phyloP scores from a whole-genome alignment of 306 rosid species.

The Acacia confusa region DNA sequence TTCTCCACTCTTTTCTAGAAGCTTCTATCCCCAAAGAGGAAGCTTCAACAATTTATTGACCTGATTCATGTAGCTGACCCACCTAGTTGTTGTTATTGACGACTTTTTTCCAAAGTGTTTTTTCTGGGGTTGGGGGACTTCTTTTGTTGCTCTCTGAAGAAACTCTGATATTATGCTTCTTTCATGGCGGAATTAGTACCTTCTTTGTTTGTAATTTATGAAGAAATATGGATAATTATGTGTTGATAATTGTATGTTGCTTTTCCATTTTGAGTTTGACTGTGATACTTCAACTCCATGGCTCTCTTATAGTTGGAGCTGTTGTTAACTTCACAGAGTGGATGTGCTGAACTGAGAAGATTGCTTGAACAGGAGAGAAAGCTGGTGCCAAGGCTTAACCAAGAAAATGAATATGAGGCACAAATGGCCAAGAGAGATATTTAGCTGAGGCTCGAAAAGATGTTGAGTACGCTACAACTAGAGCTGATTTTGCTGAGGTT shows the following conservation, averaged over 20 bases:
- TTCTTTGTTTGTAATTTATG: not conserved
- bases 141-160: not conserved
- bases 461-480: not conserved
- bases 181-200: not conserved
- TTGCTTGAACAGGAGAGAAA: not conserved
- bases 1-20: not conserved
- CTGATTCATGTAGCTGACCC: not conserved
- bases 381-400: not conserved
- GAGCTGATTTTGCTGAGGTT: conserved; percentile 1
- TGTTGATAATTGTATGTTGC: not conserved
- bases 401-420: not conserved
- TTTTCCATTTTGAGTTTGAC: not conserved
- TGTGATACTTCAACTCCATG: not conserved
- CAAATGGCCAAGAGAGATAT: not conserved
- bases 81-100: too few relatives aligned
- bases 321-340: not conserved
- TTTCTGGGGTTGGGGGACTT: too few relatives aligned
- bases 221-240: not conserved
- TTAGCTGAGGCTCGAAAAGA: not conserved
- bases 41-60: not conserved
- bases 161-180: not conserved
- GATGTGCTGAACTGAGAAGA: not conserved
- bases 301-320: not conserved
- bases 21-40: not conserved
- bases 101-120: too few relatives aligned